A percentile compares a stretch with the other conserved stretches of the same genome.
phyloP scores from a whole-genome alignment of 495 filamentous ascomycete genomes.

The Alectoria sarmentosa region DNA sequence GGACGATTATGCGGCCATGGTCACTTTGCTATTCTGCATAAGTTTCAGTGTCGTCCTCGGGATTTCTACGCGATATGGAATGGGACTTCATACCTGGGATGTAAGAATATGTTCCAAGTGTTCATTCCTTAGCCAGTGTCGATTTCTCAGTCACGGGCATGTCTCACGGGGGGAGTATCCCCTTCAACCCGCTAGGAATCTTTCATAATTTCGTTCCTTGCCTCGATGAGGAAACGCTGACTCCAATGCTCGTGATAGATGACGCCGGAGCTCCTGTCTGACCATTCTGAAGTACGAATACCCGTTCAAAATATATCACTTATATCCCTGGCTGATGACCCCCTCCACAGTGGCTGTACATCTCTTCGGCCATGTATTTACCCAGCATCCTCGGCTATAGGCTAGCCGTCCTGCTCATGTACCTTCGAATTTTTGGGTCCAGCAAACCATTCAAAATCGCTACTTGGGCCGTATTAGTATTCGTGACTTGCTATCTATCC shows the following conservation, averaged over 20 bases:
- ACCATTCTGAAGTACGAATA: conserved; percentile 3
- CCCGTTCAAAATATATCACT: background rate
- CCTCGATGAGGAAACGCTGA: conserved; percentile 13
- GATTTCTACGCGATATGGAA: conserved; percentile 16
- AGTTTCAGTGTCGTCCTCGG: conserved; percentile 15
- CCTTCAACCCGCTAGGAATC: conserved; percentile 5
- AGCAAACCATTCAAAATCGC: conserved; percentile 29
- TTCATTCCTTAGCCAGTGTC: background rate
- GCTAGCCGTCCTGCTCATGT: conserved; percentile 30
- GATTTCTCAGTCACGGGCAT: conserved; percentile 3
- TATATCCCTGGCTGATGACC: background rate
- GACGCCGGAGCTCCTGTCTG: conserved; percentile 12
- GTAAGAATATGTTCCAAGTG: background rate
- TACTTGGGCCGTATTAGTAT: conserved; percentile 32
- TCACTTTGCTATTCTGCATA: conserved; percentile 14
- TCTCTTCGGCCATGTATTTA: conserved; percentile 34
- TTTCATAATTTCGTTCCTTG: background rate
- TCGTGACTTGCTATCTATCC: conserved; percentile 33
- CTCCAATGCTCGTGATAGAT: conserved; percentile 7
- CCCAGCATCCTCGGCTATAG: conserved; percentile 34
- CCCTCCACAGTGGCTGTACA: conserved; percentile 29
- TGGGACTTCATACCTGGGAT: conserved; percentile 14
- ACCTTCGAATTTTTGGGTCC: conserved; percentile 34
- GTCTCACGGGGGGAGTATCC: conserved; percentile 11
- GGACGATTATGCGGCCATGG: conserved; percentile 12